Evolutionary conservation across 257 asterid species (phyloP).

Genomic region (Anisodus acutangulus): DNA sequence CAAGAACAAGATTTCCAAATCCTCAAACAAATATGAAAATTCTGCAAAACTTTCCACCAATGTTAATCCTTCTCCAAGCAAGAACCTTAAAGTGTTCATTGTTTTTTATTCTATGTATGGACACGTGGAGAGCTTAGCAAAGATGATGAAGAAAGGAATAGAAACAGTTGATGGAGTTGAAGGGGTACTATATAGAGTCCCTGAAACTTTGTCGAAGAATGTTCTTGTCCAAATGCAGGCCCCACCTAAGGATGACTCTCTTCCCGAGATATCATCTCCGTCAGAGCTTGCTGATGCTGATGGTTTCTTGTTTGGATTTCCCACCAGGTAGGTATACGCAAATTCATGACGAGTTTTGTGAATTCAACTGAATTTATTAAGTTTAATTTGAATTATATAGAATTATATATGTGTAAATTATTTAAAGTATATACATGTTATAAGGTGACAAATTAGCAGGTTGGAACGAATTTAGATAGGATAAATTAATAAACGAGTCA

Average conservation of each 20-base stretch:
- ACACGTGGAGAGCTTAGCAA: slow-evolving; percentile 87
- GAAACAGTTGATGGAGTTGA: slow-evolving; percentile 71
- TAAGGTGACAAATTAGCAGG: background rate
- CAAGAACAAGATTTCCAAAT: slow-evolving; percentile 55
- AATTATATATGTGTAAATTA: background rate
- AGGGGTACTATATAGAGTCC: slow-evolving; percentile 72
- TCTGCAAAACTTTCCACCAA: slow-evolving; percentile 20
- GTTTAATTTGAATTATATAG: background rate
- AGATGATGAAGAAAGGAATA: slow-evolving; percentile 78
- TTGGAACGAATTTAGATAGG: background rate
- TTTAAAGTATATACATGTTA: background rate
- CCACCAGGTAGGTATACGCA: slow-evolving; percentile 58
- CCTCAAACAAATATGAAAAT: slow-evolving; percentile 39
- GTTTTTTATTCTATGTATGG: slow-evolving; percentile 96
- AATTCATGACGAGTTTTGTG: fast-evolving
- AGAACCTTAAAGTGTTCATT: slow-evolving; percentile 53
- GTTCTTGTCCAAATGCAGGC: slow-evolving; percentile 71
- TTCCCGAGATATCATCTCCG: slow-evolving; percentile 64
- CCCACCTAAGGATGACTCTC: slow-evolving; percentile 70
- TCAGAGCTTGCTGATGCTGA: slow-evolving; percentile 66
- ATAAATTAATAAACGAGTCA: background rate
- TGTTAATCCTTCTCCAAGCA: background rate
- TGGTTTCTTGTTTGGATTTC: slow-evolving; percentile 87
- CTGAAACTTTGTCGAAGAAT: slow-evolving; percentile 74
- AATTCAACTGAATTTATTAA: background rate